Percentiles rank a stretch among this genome's conserved stretches.
Conservation (phyloP, 257 asterid genomes). For the Dorcoceras hygrometricum region DNA sequence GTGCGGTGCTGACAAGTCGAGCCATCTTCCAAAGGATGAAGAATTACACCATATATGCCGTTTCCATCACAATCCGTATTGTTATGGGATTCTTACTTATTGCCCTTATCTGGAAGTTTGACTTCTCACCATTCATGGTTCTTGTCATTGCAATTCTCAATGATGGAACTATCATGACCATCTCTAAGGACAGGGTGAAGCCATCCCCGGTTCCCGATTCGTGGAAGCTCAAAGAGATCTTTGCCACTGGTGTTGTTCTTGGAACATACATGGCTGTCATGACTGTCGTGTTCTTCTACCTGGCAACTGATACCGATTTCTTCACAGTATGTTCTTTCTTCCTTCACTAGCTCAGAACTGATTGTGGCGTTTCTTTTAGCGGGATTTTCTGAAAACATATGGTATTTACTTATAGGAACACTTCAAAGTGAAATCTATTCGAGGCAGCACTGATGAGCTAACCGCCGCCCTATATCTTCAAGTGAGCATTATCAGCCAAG, state of each 20-base stretch:
- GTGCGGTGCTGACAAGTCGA: slow-evolving; percentile 85
- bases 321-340: slow-evolving; percentile 42
- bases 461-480: slow-evolving; percentile 88
- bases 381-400: background rate
- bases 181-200: slow-evolving; percentile 78
- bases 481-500: slow-evolving; percentile 93
- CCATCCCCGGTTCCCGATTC: slow-evolving; percentile 94
- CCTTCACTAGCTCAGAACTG: background rate
- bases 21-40: slow-evolving; percentile 96
- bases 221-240: slow-evolving; percentile 90
- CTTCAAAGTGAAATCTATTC: slow-evolving; percentile 53
- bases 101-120: slow-evolving; percentile 86
- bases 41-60: slow-evolving; percentile 85
- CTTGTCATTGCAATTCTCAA: slow-evolving; percentile 80
- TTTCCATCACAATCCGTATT: slow-evolving; percentile 82
- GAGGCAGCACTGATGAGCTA: slow-evolving; percentile 45
- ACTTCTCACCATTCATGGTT: slow-evolving; percentile 94
- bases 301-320: slow-evolving; percentile 65
- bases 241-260: slow-evolving; percentile 80
- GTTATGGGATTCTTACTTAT: slow-evolving; percentile 89
- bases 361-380: background rate
- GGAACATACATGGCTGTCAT: slow-evolving; percentile 81
- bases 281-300: slow-evolving; percentile 77
- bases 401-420: slow-evolving; percentile 28
- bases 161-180: slow-evolving; percentile 95